A percentile compares a stretch with the other conserved stretches of the same genome.
Conservation (phyloP, 2,329 filamentous ascomycete species). For the Dothideomycetes sp. region DNA sequence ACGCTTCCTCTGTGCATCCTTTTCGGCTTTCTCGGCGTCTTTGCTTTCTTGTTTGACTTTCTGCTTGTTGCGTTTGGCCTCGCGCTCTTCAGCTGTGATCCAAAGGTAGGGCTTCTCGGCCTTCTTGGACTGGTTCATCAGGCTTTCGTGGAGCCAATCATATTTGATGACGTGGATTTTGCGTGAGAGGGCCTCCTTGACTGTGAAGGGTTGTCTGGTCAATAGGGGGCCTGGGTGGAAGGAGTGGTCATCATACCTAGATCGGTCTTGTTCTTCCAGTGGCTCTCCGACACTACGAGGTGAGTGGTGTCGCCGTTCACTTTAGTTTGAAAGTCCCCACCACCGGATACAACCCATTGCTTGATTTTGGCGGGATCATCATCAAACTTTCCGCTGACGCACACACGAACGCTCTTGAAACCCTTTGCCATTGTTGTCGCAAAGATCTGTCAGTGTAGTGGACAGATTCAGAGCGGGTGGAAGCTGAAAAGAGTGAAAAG, state of each 20-base stretch:
- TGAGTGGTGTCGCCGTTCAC: slow-evolving; percentile 55
- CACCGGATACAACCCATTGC: slow-evolving; percentile 54
- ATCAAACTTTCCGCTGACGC: slow-evolving; percentile 45
- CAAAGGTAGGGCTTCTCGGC: slow-evolving; percentile 25
- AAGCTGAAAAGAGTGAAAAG: too few species aligned
- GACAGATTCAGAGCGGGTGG: too few species aligned
- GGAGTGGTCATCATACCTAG: not conserved
- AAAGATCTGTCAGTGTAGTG: too few species aligned
- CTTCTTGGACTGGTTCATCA: slow-evolving; percentile 24
- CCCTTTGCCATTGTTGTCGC: not conserved
- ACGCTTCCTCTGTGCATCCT: slow-evolving; percentile 19
- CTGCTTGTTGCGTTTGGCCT: slow-evolving; percentile 1
- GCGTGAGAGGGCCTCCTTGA: slow-evolving; percentile 6
- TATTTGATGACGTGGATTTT: slow-evolving; percentile 27
- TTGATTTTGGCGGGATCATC: slow-evolving; percentile 35
- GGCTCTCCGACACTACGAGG: slow-evolving; percentile 53
- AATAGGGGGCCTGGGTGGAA: slow-evolving; percentile 13
- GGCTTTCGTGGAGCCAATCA: slow-evolving; percentile 38
- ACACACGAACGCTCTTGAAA: slow-evolving; percentile 35
- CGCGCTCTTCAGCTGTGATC: slow-evolving; percentile 14
- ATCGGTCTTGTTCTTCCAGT: slow-evolving; percentile 38
- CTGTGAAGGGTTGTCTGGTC: slow-evolving; percentile 1
- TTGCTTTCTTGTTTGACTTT: slow-evolving; percentile 12
- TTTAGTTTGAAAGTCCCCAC: slow-evolving; percentile 44
- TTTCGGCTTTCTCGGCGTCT: slow-evolving; percentile 18